Evolutionary conservation across 345 rosid species (phyloP).

Genomic region (Raphanus sativus): DNA sequence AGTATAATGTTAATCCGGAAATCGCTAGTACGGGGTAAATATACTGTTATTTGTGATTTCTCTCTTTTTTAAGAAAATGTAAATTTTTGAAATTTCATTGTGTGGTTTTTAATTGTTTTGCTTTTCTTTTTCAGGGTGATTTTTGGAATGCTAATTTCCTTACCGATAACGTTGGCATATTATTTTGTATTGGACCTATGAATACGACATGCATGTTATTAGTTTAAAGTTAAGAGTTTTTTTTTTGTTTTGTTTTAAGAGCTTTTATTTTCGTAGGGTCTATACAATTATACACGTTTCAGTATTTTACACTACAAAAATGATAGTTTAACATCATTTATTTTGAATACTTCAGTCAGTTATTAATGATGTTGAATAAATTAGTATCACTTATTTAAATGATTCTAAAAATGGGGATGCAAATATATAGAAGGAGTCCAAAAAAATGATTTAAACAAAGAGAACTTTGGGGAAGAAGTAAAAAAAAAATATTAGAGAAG

Average conservation of each 20-base stretch:
- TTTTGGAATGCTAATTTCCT: constrained; percentile 74
- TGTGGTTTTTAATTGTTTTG: constrained; percentile 1
- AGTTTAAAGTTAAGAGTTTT: background rate
- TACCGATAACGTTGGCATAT: constrained; percentile 74
- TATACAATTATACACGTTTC: no score
- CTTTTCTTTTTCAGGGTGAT: constrained; percentile 56
- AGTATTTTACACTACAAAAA: no score
- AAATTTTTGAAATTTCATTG: background rate
- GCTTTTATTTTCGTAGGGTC: background rate
- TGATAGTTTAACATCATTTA: no score
- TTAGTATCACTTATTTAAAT: no score
- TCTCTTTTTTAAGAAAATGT: background rate
- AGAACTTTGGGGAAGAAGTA: background rate
- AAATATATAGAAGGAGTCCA: constrained; percentile 2
- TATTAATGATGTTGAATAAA: no score
- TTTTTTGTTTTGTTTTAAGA: background rate
- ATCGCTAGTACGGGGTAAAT: constrained; percentile 68
- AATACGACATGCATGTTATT: constrained; percentile 25
- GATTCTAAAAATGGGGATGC: no score
- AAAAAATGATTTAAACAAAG: background rate
- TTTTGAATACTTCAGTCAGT: no score
- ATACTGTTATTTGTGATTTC: background rate
- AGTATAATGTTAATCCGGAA: constrained; percentile 79
- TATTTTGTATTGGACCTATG: constrained; percentile 66
- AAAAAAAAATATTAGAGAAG: background rate